Base-by-base conservation (phyloP, 495 filamentous ascomycete genomes). In the Halenospora varia region DNA sequence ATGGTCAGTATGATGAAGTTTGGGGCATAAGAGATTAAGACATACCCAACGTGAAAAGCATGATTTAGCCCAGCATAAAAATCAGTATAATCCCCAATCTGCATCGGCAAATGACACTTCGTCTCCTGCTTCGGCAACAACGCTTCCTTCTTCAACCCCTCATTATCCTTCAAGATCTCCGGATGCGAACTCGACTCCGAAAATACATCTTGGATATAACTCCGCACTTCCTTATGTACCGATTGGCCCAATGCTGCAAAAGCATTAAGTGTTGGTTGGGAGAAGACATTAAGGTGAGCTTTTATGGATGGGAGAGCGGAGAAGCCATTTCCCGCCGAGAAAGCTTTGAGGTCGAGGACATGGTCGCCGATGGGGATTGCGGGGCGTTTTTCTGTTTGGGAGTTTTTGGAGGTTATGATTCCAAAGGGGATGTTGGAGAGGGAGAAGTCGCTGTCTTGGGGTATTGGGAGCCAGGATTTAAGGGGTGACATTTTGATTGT, bases 61-160 rank as follows among this genome's bases (percentile, higher is more conserved):
- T 97, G 93, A 66, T 96, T 85, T 51, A 85, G 72, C 23, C 93
- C 93, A n/a, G 88, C 93, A 72, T 90, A 97, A 76, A 97, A 97
- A 72, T 97, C 93, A 11, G 93, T 95, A 72, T 97, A 97, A 68
- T 97, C 91, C n/a, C 89, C 88, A 53, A 96, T 91, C 26, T 79
- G 77, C 83, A 97, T 84, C 3, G 93, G 93, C 13, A 97, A 68
- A 56, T 96, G 88, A 68, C 82, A 88, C 53, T 73, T 80, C 22
- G 92, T 85, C 2, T 78, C 69, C 9, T 78, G 75, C 44, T 83
- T 69, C 0, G 78, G 81, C 17, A 86, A 51, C 3, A 90, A 69
- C 0, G 56, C 52, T 44, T 75, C 64, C 47, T 79, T 71, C 60
- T 80, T 83, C 9, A 87, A 70, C 2, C 62, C 41, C 0, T 64